These are phyloP conservation scores for Trametes punicea DNA, from an alignment of 768 basidiomycete species.

Conservation along the genomic window DNA sequence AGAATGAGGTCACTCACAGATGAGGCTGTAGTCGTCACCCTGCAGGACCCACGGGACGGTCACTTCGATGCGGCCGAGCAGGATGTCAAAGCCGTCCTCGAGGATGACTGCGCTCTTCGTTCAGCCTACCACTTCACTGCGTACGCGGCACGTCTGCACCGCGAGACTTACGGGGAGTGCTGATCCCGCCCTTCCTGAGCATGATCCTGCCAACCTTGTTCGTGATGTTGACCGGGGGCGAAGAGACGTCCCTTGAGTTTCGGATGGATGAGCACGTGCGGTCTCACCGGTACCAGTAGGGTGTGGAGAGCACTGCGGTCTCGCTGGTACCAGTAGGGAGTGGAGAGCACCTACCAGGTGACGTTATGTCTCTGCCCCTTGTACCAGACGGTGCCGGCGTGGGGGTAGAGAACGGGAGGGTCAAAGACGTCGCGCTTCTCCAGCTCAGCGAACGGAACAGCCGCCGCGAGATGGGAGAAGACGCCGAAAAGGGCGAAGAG, in stretches of 20 bases:
- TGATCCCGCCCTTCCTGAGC: slow-evolving; percentile 24
- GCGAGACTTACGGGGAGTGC: slow-evolving; percentile 27
- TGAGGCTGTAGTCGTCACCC: slow-evolving; percentile 34
- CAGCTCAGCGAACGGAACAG: slow-evolving; percentile 1
- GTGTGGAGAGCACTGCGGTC: background rate
- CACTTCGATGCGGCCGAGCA: slow-evolving; percentile 33
- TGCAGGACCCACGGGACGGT: slow-evolving; percentile 35
- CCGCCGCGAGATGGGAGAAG: slow-evolving; percentile 11
- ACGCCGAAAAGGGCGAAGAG: slow-evolving; percentile 10
- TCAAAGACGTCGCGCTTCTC: slow-evolving; percentile 18
- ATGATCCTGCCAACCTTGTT: slow-evolving; percentile 26
- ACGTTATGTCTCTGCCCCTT: slow-evolving; percentile 22
- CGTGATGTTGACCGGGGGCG: slow-evolving; percentile 38
- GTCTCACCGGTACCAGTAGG: background rate
- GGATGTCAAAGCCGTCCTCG: slow-evolving; percentile 35
- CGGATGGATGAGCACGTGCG: background rate
- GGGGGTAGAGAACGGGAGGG: slow-evolving; percentile 20
- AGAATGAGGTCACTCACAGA: slow-evolving; percentile 33
- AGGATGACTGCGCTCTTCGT: slow-evolving; percentile 28
- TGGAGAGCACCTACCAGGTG: slow-evolving; percentile 15
- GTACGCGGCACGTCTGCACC: too few species aligned
- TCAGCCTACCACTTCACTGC: too few species aligned
- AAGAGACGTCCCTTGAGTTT: slow-evolving; percentile 27
- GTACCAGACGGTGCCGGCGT: slow-evolving; percentile 21
- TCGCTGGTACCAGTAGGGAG: too few species aligned